Conservation (phyloP, 441 rosid genomes). For the Erodium texanum region DNA sequence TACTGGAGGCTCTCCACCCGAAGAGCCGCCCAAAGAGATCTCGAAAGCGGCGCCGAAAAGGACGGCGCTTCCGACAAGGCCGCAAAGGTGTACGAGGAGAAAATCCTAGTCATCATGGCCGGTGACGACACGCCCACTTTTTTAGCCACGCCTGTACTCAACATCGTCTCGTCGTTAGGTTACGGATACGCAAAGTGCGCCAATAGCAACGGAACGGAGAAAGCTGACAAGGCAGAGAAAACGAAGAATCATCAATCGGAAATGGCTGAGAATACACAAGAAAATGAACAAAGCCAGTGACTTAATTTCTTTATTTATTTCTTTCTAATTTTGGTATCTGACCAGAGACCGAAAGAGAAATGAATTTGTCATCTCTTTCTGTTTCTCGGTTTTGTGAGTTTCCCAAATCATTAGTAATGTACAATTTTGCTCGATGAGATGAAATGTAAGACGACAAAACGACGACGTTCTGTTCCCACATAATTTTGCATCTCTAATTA, state of each 20-base stretch:
- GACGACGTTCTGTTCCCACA: background rate
- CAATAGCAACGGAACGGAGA: background rate
- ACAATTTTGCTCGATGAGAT: background rate
- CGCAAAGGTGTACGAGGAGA: conserved; percentile 34
- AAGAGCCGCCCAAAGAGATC: conserved; percentile 6
- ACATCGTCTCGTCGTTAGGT: background rate
- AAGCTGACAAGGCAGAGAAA: background rate
- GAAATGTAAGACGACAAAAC: background rate
- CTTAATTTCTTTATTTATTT: background rate
- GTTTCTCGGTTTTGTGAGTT: background rate
- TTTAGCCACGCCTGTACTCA: conserved; percentile 60
- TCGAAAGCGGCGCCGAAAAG: conserved; percentile 14
- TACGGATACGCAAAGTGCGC: background rate
- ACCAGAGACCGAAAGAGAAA: background rate
- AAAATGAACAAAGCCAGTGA: background rate
- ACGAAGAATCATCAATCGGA: background rate
- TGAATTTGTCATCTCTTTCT: background rate
- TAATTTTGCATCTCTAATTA: no score
- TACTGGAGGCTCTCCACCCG: conserved; percentile 82
- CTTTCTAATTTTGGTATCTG: background rate
- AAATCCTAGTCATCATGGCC: conserved; percentile 82
- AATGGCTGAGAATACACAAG: background rate
- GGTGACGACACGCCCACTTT: conserved; percentile 70
- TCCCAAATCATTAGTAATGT: background rate
- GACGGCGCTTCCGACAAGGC: conserved; percentile 23